Conservation (phyloP, 2,329 filamentous ascomycete species). For the Penicillium sp. region DNA sequence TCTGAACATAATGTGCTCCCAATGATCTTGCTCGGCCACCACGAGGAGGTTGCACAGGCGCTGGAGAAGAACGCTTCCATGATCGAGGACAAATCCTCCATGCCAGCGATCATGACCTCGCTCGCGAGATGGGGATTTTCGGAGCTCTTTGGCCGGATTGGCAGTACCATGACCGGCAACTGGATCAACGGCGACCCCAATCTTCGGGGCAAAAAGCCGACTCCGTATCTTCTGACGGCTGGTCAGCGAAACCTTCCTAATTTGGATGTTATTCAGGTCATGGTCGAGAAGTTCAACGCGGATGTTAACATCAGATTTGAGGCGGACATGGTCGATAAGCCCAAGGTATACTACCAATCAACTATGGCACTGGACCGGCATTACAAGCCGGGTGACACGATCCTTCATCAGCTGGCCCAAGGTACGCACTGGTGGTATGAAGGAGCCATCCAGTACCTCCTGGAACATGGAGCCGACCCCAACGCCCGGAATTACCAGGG, state of each 20-base stretch:
- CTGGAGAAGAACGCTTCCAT: conserved; percentile 6
- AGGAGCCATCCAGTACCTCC: conserved; percentile 18
- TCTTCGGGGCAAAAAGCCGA: background rate
- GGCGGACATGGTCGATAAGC: conserved; percentile 3
- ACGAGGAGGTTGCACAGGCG: conserved; percentile 10
- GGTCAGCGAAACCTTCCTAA: conserved; percentile 17
- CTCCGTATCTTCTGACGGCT: conserved; percentile 17
- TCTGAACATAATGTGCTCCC: conserved; percentile 1
- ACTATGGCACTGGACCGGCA: conserved; percentile 1
- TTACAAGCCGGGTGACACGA: conserved; percentile 19
- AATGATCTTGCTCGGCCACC: conserved; percentile 10
- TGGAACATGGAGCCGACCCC: conserved; percentile 21
- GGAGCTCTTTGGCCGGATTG: conserved; percentile 17
- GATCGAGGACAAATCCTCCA: background rate
- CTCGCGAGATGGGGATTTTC: conserved; percentile 22
- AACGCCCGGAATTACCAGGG: conserved; percentile 10
- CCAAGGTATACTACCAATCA: conserved; percentile 13
- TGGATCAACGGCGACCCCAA: conserved; percentile 20
- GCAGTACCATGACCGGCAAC: conserved; percentile 1
- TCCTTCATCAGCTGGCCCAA: conserved; percentile 20
- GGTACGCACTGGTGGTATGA: conserved; percentile 24
- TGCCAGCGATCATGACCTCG: conserved; percentile 10
- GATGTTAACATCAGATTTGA: conserved; percentile 18
- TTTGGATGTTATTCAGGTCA: conserved; percentile 18
- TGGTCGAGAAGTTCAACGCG: conserved; percentile 19